These are phyloP conservation scores for Chernovozyma sophiae-reginae DNA, from an alignment of 1,139 yeast genomes.

Conservation along the genomic window DNA sequence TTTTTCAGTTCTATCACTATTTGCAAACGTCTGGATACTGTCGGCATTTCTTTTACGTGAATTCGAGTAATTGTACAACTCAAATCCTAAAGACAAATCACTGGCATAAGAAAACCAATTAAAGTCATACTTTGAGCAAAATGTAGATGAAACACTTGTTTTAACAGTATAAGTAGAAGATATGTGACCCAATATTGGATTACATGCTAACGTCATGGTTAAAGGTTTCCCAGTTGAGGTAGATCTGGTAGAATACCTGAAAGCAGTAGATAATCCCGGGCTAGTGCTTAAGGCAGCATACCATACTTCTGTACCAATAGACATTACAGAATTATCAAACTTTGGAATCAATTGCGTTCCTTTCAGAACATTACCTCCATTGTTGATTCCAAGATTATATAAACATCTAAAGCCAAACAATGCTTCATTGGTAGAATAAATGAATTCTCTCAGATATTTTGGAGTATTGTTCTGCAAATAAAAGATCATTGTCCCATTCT, in stretches of 20 bases:
- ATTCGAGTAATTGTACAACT: conserved; percentile 56
- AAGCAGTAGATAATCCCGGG: conserved; percentile 79
- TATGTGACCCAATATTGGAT: conserved; percentile 88
- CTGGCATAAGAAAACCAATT: conserved; percentile 89
- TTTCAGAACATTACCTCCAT: conserved; percentile 10
- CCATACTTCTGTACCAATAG: conserved; percentile 87
- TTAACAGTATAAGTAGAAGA: conserved; percentile 86
- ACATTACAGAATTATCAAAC: conserved; percentile 48
- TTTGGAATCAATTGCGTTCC: conserved; percentile 27
- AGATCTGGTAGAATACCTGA: conserved; percentile 82
- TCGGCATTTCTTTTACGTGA: neutral
- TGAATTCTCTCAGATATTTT: conserved; percentile 65
- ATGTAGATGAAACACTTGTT: conserved; percentile 71
- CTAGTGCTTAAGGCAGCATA: conserved; percentile 81
- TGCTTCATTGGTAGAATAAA: conserved; percentile 86
- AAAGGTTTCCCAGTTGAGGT: conserved; percentile 85
- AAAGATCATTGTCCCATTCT: conserved; percentile 59
- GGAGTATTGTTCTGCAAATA: conserved; percentile 69
- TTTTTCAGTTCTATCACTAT: neutral
- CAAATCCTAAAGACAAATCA: conserved; percentile 82
- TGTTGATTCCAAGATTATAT: conserved; percentile 53
- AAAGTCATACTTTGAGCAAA: conserved; percentile 84
- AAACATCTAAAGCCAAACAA: conserved; percentile 79
- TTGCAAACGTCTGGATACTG: neutral
- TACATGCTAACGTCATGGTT: conserved; percentile 80